Percentiles rank a stretch among this genome's conserved stretches.
These are phyloP conservation scores for Leccinum fallax DNA, from an alignment of 1,284 basidiomycete genomes.

Conservation along the genomic window DNA sequence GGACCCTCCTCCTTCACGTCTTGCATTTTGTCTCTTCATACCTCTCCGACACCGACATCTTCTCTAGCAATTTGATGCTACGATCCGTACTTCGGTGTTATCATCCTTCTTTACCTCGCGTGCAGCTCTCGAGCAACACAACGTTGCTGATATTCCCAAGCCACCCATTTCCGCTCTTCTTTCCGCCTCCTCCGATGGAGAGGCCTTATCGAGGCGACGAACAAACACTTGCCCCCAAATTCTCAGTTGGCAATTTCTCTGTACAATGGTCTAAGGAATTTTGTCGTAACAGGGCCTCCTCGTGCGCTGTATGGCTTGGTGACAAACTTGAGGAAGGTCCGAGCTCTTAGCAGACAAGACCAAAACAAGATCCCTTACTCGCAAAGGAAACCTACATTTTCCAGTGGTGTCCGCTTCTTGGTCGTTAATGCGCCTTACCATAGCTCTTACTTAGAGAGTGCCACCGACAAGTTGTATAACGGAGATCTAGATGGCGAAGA, in stretches of 20 bases:
- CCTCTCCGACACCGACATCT: constrained; percentile 76
- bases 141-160: constrained; percentile 61
- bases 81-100: constrained; percentile 77
- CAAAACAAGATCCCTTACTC: constrained; percentile 95
- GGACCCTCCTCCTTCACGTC: constrained; percentile 63
- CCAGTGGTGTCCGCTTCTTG: constrained; percentile 80
- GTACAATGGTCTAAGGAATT: constrained; percentile 88
- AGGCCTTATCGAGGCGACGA: constrained; percentile 83
- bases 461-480: constrained; percentile 73
- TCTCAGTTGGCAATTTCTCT: constrained; percentile 87
- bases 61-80: constrained; percentile 77
- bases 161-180: constrained; percentile 78
- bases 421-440: constrained; percentile 96
- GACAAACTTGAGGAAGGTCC: constrained; percentile 85
- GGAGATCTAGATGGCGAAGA: constrained; percentile 81
- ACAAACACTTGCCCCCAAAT: constrained; percentile 80
- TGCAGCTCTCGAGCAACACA: constrained; percentile 66
- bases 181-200: constrained; percentile 64
- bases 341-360: constrained; percentile 85
- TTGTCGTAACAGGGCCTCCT: constrained; percentile 93
- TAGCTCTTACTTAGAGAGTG: constrained; percentile 81
- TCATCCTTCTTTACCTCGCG: constrained; percentile 82
- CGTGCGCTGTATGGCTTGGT: constrained; percentile 94
- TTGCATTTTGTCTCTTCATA: constrained; percentile 81
- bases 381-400: constrained; percentile 92